Conservation (phyloP, 805 yeast genomes). For the Yarrowia yakushimensis region DNA sequence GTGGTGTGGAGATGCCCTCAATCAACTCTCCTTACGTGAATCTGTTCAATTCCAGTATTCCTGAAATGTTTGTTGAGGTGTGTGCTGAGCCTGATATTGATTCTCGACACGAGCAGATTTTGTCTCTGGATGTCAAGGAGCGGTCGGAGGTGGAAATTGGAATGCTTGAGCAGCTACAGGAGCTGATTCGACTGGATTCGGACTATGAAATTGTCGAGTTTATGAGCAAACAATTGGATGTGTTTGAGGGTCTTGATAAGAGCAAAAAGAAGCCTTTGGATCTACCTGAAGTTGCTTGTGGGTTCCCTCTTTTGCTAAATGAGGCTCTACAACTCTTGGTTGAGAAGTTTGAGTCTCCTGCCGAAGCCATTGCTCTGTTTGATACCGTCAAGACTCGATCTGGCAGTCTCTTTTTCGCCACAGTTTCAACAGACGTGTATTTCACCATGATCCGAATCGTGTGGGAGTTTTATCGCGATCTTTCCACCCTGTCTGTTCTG, state of each 20-base stretch:
- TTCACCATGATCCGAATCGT: slow-evolving; percentile 39
- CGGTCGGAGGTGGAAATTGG: neutral
- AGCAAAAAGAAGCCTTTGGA: neutral
- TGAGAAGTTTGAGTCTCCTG: slow-evolving; percentile 34
- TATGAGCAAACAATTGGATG: neutral
- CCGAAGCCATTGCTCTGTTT: slow-evolving; percentile 41
- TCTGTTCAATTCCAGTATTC: neutral
- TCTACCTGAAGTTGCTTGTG: slow-evolving; percentile 25
- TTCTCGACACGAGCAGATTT: neutral
- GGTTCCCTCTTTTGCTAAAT: slow-evolving; percentile 29
- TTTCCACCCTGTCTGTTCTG: slow-evolving; percentile 25
- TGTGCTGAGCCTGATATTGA: slow-evolving; percentile 10
- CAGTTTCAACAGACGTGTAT: slow-evolving; percentile 43
- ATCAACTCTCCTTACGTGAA: neutral
- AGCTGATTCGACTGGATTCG: neutral
- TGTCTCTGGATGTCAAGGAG: neutral
- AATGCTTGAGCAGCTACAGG: neutral
- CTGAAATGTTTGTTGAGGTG: neutral
- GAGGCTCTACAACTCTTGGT: slow-evolving; percentile 30
- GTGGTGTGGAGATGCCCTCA: neutral
- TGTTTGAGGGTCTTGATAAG: neutral
- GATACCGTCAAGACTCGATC: slow-evolving; percentile 38
- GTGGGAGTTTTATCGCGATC: slow-evolving; percentile 43
- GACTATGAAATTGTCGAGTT: slow-evolving; percentile 5
- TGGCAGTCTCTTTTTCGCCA: slow-evolving; percentile 39